Evolutionary conservation across 2,329 filamentous ascomycete genomes (phyloP).

Genomic region (Arthrobotrys sinensis): DNA sequence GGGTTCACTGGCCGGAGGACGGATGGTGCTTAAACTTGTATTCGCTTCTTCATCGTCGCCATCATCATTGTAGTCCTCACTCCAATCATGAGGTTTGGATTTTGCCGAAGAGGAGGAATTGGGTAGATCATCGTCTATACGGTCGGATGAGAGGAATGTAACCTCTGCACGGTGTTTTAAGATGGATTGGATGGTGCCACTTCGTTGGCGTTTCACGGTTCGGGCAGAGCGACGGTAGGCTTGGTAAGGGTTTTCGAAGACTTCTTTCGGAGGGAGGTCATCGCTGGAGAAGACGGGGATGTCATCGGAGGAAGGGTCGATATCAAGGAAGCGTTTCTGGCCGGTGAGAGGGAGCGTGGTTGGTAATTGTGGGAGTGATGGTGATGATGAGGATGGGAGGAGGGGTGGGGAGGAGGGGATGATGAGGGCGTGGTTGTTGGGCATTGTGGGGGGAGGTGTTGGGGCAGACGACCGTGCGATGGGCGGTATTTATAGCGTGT

Average conservation of each 20-base stretch:
- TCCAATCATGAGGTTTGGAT: constrained; percentile 1
- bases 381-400: background rate
- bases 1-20: constrained; percentile 24
- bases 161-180: constrained; percentile 12
- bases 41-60: constrained; percentile 33
- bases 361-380: background rate
- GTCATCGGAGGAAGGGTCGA: constrained; percentile 49
- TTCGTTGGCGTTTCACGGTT: constrained; percentile 28
- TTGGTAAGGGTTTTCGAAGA: constrained; percentile 46
- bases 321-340: constrained; percentile 50
- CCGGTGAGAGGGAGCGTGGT: too few species aligned
- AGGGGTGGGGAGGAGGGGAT: constrained; percentile 40
- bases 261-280: constrained; percentile 43
- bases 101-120: constrained; percentile 13
- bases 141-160: constrained; percentile 25
- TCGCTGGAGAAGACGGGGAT: constrained; percentile 57
- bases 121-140: constrained; percentile 20
- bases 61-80: background rate
- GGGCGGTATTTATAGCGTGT: background rate
- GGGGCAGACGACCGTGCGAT: background rate
- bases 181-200: constrained; percentile 14
- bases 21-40: constrained; percentile 37
- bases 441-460: constrained; percentile 15
- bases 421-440: constrained; percentile 8
- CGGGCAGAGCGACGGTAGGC: constrained; percentile 32